Evolutionary conservation across 495 filamentous ascomycete genomes (phyloP).

Genomic region (Aspergillus sclerotiicarbonarius): DNA sequence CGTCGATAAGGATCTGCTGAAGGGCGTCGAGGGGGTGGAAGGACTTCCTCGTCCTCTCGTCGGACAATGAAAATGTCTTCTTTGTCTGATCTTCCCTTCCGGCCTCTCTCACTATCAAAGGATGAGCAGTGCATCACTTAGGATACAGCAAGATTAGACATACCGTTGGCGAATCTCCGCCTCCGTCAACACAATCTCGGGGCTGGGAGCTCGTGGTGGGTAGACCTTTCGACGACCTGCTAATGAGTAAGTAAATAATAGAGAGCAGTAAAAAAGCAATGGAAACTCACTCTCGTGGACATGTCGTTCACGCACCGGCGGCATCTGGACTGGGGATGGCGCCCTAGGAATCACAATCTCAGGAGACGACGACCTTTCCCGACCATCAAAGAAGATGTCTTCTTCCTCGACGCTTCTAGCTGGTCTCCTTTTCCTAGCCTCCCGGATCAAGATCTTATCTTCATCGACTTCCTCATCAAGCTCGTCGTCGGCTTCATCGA

Average conservation of each 20-base stretch:
- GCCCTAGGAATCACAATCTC: conserved; percentile 8
- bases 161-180: conserved; percentile 15
- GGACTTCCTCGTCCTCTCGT: conserved; percentile 3
- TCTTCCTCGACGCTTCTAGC: conserved; percentile 9
- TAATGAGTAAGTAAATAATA: neutral
- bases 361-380: conserved; percentile 10
- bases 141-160: neutral
- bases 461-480: conserved; percentile 14
- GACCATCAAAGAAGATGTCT: neutral
- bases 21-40: conserved; percentile 3
- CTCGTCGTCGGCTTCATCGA: conserved; percentile 10
- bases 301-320: conserved; percentile 7
- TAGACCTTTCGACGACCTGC: conserved; percentile 5
- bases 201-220: conserved; percentile 17
- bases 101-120: conserved; percentile 1
- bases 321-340: conserved; percentile 9
- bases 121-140: neutral
- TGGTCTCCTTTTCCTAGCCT: conserved; percentile 3
- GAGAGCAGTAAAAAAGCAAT: neutral
- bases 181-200: conserved; percentile 17
- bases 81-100: conserved; percentile 1
- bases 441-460: conserved; percentile 1
- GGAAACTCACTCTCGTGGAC: conserved; percentile 1
- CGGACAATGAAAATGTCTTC: conserved; percentile 16
- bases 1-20: conserved; percentile 14